These are phyloP conservation scores for Venturia effusa DNA, from an alignment of 2,329 filamentous ascomycete genomes.

Conservation along the genomic window DNA sequence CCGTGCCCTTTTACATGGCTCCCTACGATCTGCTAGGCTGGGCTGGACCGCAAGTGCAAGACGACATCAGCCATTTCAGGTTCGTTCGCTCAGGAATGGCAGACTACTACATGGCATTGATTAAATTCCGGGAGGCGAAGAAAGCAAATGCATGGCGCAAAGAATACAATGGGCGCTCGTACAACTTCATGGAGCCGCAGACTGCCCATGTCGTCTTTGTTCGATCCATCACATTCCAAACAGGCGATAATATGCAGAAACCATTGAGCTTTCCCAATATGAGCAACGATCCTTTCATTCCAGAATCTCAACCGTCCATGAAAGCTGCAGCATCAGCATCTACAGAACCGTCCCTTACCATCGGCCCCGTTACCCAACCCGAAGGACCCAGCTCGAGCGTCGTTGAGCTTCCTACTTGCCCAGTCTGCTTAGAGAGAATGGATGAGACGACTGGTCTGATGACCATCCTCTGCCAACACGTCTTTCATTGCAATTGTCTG, in stretches of 20 bases:
- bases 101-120: conserved; percentile 88
- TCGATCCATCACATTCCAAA: conserved; percentile 78
- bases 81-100: conserved; percentile 84
- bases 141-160: conserved; percentile 70
- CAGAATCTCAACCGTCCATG: conserved; percentile 10
- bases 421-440: conserved; percentile 95
- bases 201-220: conserved; percentile 93
- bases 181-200: conserved; percentile 89
- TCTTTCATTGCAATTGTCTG: conserved; percentile 93
- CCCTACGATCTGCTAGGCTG: conserved; percentile 86
- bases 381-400: conserved; percentile 70
- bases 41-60: conserved; percentile 75
- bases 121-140: conserved; percentile 75
- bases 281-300: conserved; percentile 53
- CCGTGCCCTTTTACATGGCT: conserved; percentile 88
- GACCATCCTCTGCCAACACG: conserved; percentile 93
- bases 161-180: conserved; percentile 86
- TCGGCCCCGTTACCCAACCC: conserved; percentile 37
- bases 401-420: conserved; percentile 87
- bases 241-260: conserved; percentile 36
- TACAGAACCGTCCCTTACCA: conserved; percentile 32
- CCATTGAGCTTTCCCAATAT: conserved; percentile 48
- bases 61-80: conserved; percentile 82
- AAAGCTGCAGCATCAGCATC: conserved; percentile 20
- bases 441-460: conserved; percentile 91